Conservation (phyloP, 1,139 yeast species). For the Candida tropicalis region DNA sequence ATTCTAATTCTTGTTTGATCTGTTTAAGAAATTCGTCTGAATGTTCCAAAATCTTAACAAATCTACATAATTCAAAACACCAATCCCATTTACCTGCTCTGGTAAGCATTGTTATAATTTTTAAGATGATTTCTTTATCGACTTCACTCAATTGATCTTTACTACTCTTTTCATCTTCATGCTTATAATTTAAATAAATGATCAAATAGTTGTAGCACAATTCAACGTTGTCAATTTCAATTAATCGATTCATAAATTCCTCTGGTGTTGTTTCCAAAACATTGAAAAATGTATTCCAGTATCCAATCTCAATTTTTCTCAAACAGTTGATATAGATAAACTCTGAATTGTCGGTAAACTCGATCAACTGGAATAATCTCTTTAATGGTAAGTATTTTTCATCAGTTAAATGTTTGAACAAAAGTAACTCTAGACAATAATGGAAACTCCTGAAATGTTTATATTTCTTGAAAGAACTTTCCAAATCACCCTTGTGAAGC, state of each 20-base stretch:
- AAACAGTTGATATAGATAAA: constrained; percentile 44
- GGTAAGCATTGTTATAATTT: constrained; percentile 38
- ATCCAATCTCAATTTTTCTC: constrained; percentile 44
- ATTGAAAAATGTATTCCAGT: constrained; percentile 42
- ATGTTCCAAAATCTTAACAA: constrained; percentile 46
- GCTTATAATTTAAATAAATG: constrained; percentile 44
- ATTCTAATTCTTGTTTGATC: constrained; percentile 17
- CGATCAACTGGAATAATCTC: constrained; percentile 33
- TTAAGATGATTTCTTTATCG: constrained; percentile 37
- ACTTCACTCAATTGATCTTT: constrained; percentile 25
- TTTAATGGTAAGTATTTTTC: constrained; percentile 19
- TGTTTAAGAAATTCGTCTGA: constrained; percentile 30
- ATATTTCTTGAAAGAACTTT: constrained; percentile 28
- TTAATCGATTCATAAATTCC: constrained; percentile 40
- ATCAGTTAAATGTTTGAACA: constrained; percentile 37
- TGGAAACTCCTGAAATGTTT: constrained; percentile 32
- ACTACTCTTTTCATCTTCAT: constrained; percentile 28
- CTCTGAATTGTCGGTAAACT: constrained; percentile 30
- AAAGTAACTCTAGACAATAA: constrained; percentile 43
- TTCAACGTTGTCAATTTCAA: constrained; percentile 38
- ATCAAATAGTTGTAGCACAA: constrained; percentile 46
- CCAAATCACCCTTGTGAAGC: constrained; percentile 23
- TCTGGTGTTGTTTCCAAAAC: constrained; percentile 39
- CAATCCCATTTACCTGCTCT: constrained; percentile 42
- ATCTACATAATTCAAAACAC: constrained; percentile 50